Evolutionary conservation across 495 filamentous ascomycete species (phyloP).

Genomic region (Penicillium psychrofluorescens): DNA sequence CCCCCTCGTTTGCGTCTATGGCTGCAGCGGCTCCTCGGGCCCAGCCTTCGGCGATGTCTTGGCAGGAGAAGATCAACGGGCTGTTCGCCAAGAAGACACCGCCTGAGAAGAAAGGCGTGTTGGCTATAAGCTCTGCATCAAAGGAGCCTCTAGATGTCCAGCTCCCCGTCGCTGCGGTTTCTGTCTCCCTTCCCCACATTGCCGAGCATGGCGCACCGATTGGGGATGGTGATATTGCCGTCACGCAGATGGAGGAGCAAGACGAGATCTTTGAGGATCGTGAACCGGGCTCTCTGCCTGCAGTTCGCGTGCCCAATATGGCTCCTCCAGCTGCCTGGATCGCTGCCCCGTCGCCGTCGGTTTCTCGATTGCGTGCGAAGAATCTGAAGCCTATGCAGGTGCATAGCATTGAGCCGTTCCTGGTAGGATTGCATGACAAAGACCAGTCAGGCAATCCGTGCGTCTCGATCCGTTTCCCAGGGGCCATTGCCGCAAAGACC

Average conservation of each 20-base stretch:
- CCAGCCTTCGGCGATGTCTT: slow-evolving; percentile 32
- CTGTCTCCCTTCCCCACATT: slow-evolving; percentile 49
- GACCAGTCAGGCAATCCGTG: slow-evolving; percentile 27
- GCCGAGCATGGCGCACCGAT: slow-evolving; percentile 12
- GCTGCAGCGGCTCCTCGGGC: slow-evolving; percentile 36
- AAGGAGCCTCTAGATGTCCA: slow-evolving; percentile 54
- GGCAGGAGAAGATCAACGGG: slow-evolving; percentile 70
- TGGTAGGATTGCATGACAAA: slow-evolving; percentile 26
- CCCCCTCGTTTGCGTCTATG: slow-evolving; percentile 50
- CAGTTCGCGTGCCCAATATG: slow-evolving; percentile 56
- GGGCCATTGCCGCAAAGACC: slow-evolving; percentile 20
- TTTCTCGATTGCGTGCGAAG: slow-evolving; percentile 25
- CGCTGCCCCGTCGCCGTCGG: slow-evolving; percentile 32
- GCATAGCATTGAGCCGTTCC: slow-evolving; percentile 29
- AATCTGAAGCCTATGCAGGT: slow-evolving; percentile 32
- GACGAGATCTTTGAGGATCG: slow-evolving; percentile 81
- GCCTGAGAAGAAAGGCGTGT: slow-evolving; percentile 43
- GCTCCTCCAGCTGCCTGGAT: slow-evolving; percentile 48
- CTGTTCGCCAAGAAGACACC: slow-evolving; percentile 57
- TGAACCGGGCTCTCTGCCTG: slow-evolving; percentile 69
- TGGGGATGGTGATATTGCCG: slow-evolving; percentile 38
- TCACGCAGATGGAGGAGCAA: slow-evolving; percentile 62
- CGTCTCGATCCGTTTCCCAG: slow-evolving; percentile 30
- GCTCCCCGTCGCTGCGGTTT: slow-evolving; percentile 41
- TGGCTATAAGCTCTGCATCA: slow-evolving; percentile 51